These are phyloP conservation scores for Potentilla sterilis DNA, from an alignment of 306 rosid genomes.

Conservation along the genomic window DNA sequence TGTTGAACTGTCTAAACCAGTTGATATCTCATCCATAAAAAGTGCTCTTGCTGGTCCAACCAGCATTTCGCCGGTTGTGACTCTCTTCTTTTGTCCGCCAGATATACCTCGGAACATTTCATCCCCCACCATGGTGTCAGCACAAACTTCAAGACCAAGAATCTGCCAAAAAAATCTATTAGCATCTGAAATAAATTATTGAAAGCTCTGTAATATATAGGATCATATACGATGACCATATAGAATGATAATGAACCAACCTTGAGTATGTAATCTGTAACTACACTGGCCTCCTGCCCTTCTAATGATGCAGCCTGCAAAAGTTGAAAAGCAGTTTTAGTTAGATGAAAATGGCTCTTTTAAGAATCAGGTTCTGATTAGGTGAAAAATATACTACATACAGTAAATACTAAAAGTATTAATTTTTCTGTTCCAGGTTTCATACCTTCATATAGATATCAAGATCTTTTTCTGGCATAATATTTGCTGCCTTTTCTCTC, in stretches of 20 bases:
- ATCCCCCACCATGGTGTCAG: constrained; percentile 49
- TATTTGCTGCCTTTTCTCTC: constrained; percentile 62
- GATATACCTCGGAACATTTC: constrained; percentile 55
- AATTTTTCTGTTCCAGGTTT: not conserved
- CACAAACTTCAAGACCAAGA: constrained; percentile 51
- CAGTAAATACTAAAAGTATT: not conserved
- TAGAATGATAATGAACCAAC: constrained; percentile 23
- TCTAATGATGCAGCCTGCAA: constrained; percentile 63
- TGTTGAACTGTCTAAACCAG: constrained; percentile 61
- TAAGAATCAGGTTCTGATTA: not conserved
- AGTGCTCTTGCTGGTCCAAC: constrained; percentile 53
- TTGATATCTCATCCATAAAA: constrained; percentile 59
- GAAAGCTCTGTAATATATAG: not conserved
- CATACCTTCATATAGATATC: constrained; percentile 73
- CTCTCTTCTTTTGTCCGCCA: constrained; percentile 55
- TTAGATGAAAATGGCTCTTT: not conserved
- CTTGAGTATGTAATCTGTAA: constrained; percentile 77
- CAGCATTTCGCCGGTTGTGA: constrained; percentile 59
- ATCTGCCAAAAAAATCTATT: constrained; percentile 21
- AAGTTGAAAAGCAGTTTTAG: not conserved
- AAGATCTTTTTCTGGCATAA: constrained; percentile 61
- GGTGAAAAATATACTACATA: not conserved
- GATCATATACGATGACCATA: not conserved
- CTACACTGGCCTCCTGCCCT: constrained; percentile 67
- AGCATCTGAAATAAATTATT: not conserved